Evolutionary conservation across 768 basidiomycete species (phyloP).

Genomic region (Butyriboletus loyo): DNA sequence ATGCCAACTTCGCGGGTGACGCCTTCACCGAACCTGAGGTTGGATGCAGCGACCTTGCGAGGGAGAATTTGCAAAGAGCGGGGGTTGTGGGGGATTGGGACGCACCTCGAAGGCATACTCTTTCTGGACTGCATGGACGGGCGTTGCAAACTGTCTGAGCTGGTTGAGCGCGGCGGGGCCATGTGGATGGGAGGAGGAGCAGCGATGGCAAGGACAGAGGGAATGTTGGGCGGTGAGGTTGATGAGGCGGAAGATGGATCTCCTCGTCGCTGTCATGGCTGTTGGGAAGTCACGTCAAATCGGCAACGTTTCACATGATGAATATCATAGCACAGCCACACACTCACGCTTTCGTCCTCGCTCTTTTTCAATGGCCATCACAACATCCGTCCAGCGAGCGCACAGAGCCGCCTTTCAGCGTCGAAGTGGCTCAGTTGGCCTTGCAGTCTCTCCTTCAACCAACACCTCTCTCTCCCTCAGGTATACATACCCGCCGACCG

Average conservation of each 20-base stretch:
- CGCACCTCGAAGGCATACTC: conserved; percentile 90
- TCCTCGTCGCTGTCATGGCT: conserved; percentile 51
- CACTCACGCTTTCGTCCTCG: neutral
- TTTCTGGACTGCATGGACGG: conserved; percentile 67
- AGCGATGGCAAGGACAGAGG: conserved; percentile 77
- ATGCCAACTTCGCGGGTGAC: conserved; percentile 89
- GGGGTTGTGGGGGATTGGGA: neutral
- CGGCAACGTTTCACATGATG: neutral
- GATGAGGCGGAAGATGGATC: conserved; percentile 69
- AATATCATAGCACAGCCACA: conserved; percentile 28
- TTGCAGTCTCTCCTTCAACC: conserved; percentile 24
- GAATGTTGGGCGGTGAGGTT: conserved; percentile 65
- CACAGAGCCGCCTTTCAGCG: conserved; percentile 35
- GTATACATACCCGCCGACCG: conserved; percentile 2
- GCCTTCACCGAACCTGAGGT: conserved; percentile 86
- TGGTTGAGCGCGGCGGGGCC: conserved; percentile 52
- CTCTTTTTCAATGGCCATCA: conserved; percentile 38
- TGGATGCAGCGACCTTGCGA: conserved; percentile 75
- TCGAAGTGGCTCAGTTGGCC: conserved; percentile 33
- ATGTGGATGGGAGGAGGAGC: conserved; percentile 38
- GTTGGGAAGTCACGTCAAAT: conserved; percentile 2
- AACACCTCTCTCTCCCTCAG: conserved; percentile 17
- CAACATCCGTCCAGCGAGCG: conserved; percentile 46
- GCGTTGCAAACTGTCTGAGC: conserved; percentile 73
- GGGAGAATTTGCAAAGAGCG: neutral